These are phyloP conservation scores for Pseudogymnoascus sp. DNA, from an alignment of 2,329 filamentous ascomycete species.

Conservation along the genomic window DNA sequence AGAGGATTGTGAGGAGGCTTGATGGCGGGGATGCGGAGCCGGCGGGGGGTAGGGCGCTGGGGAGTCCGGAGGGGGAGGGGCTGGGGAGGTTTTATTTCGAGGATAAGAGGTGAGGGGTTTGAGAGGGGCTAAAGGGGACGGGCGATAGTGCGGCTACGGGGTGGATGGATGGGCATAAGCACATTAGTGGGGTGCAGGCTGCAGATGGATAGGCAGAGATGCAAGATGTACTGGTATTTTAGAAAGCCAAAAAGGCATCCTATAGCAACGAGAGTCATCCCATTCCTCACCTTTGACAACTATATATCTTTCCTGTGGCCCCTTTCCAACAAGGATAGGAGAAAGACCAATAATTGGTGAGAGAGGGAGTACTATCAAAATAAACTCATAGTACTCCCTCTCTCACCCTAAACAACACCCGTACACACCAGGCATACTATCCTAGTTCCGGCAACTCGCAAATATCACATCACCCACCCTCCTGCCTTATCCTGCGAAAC, in stretches of 20 bases:
- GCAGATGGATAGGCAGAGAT: neutral
- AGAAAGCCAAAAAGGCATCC: neutral
- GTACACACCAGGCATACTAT: neutral
- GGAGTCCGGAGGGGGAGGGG: constrained; percentile 37
- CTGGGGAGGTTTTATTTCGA: constrained; percentile 56
- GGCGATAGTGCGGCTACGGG: neutral
- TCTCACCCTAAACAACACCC: neutral
- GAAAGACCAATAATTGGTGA: neutral
- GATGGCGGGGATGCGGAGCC: constrained; percentile 33
- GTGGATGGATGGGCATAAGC: neutral
- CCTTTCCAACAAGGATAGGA: neutral
- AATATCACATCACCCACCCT: neutral
- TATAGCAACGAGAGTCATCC: neutral
- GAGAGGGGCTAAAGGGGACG: neutral
- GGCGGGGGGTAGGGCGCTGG: constrained; percentile 27
- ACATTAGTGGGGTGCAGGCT: neutral
- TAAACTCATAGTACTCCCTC: neutral
- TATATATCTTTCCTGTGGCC: neutral
- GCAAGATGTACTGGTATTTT: neutral
- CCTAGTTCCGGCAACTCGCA: neutral
- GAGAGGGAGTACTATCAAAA: no score
- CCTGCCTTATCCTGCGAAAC: neutral
- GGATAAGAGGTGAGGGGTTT: constrained; percentile 26
- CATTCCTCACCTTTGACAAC: neutral
- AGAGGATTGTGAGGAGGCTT: constrained; percentile 51